Evolutionary conservation across 352 stramenopile genomes (phyloP).

Genomic region (Phytopythium delawarense): DNA sequence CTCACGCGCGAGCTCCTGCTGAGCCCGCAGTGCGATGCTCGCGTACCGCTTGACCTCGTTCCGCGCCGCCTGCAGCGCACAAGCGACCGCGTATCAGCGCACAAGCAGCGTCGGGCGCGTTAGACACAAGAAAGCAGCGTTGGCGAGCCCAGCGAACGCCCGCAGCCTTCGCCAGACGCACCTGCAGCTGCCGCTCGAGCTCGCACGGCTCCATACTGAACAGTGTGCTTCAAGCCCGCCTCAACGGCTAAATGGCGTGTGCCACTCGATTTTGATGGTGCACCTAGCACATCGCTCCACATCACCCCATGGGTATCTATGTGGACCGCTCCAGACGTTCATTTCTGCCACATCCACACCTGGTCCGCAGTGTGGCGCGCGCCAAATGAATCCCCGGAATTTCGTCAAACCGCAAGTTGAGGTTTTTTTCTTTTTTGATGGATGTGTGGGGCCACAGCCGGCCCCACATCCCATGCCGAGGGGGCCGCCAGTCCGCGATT

Average conservation of each 20-base stretch:
- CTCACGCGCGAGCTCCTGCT: slow-evolving; percentile 28
- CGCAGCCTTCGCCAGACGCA: neutral
- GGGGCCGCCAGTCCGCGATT: slow-evolving; percentile 27
- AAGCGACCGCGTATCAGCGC: neutral
- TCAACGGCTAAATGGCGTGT: neutral
- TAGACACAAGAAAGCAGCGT: neutral
- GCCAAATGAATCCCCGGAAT: slow-evolving; percentile 30
- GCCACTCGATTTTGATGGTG: slow-evolving; percentile 6
- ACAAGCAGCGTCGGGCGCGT: neutral
- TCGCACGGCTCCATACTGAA: slow-evolving; percentile 16
- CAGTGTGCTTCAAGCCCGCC: too few relatives aligned
- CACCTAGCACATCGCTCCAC: slow-evolving; percentile 3
- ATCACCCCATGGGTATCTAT: neutral
- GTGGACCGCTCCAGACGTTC: slow-evolving; percentile 10
- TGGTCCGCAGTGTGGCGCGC: neutral
- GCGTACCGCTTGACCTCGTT: slow-evolving; percentile 35
- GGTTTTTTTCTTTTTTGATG: slow-evolving; percentile 13
- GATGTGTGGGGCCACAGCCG: slow-evolving; percentile 5
- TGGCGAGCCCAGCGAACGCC: neutral
- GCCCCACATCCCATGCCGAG: slow-evolving; percentile 8
- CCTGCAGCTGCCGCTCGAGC: slow-evolving; percentile 25
- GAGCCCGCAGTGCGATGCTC: slow-evolving; percentile 21
- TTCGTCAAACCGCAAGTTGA: slow-evolving; percentile 3
- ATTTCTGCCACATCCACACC: slow-evolving; percentile 18
- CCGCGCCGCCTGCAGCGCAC: slow-evolving; percentile 12